Percentiles rank a stretch among this genome's conserved stretches.
phyloP scores from a whole-genome alignment of 1,139 yeast genomes.

The Geotrichum aggregatum region DNA sequence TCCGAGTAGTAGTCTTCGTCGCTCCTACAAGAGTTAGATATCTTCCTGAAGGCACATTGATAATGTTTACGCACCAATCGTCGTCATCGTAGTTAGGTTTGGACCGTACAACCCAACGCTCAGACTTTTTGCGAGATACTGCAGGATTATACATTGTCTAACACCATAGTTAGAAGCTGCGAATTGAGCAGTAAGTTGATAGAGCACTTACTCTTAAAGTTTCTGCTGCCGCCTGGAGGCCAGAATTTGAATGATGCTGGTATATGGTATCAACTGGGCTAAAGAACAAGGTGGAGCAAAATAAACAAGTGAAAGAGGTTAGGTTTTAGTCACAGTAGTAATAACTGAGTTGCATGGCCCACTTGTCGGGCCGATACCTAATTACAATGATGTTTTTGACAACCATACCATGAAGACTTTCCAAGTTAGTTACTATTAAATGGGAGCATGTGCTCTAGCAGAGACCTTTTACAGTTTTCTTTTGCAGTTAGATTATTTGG shows the following conservation, averaged over 20 bases:
- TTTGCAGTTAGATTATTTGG: no score
- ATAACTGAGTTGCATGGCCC: no score
- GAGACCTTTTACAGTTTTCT: no score
- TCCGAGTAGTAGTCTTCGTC: constrained; percentile 26
- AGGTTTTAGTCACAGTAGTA: no score
- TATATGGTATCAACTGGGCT: background rate
- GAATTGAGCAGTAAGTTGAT: background rate
- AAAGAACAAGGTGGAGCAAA: constrained; percentile 4
- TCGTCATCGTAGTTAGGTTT: constrained; percentile 35
- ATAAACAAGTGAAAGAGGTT: background rate
- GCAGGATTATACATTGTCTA: constrained; percentile 26
- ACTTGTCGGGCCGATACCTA: no score
- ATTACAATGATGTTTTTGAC: no score
- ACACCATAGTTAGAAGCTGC: constrained; percentile 23
- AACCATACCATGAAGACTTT: no score
- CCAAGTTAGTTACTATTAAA: no score
- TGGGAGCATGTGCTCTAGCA: no score
- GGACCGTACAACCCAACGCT: constrained; percentile 40
- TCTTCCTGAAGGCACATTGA: background rate
- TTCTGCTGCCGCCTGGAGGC: background rate
- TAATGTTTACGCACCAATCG: constrained; percentile 24
- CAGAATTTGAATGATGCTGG: background rate
- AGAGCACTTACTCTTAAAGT: background rate
- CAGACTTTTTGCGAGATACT: constrained; percentile 40
- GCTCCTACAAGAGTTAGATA: constrained; percentile 11